phyloP scores from a whole-genome alignment of 1,284 basidiomycete genomes.

The Ustilago sp. region DNA sequence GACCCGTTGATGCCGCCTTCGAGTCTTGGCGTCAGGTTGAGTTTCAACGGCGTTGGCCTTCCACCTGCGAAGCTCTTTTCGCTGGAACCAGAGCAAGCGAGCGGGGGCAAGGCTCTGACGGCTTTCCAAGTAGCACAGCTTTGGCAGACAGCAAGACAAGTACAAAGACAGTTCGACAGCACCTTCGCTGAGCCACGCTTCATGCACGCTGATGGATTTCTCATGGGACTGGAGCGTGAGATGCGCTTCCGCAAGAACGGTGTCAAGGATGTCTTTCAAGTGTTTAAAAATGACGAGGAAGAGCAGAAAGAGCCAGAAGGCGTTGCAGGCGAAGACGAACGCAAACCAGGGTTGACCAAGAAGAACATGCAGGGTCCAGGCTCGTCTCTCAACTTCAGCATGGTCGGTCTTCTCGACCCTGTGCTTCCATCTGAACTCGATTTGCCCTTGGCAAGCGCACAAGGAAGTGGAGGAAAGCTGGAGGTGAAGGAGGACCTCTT shows the following conservation, averaged over 20 bases:
- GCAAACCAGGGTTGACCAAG: slow-evolving; percentile 41
- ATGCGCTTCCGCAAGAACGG: slow-evolving; percentile 42
- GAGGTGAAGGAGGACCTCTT: slow-evolving; percentile 29
- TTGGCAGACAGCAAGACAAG: slow-evolving; percentile 44
- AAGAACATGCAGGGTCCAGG: slow-evolving; percentile 55
- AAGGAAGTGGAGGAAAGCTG: slow-evolving; percentile 1
- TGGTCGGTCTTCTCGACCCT: slow-evolving; percentile 43
- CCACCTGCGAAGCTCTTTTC: slow-evolving; percentile 45
- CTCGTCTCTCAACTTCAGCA: slow-evolving; percentile 51
- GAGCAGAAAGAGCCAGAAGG: slow-evolving; percentile 3
- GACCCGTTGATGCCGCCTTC: slow-evolving; percentile 29
- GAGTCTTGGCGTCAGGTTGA: slow-evolving; percentile 34
- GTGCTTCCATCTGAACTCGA: slow-evolving; percentile 20
- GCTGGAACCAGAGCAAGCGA: slow-evolving; percentile 13
- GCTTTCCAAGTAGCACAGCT: slow-evolving; percentile 27
- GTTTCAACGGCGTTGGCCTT: slow-evolving; percentile 37
- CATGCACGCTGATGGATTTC: slow-evolving; percentile 45
- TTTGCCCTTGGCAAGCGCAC: slow-evolving; percentile 7
- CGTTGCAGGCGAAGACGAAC: slow-evolving; percentile 39
- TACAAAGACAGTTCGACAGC: slow-evolving; percentile 42
- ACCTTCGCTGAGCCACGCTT: slow-evolving; percentile 40
- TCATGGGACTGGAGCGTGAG: slow-evolving; percentile 42
- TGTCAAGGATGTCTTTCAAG: slow-evolving; percentile 45
- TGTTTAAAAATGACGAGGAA: slow-evolving; percentile 29
- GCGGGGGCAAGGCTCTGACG: not conserved